Evolutionary conservation across 2,329 filamentous ascomycete genomes (phyloP), one percentile per base, ranked within the genome.

Genomic region (Microsporum canis): DNA sequence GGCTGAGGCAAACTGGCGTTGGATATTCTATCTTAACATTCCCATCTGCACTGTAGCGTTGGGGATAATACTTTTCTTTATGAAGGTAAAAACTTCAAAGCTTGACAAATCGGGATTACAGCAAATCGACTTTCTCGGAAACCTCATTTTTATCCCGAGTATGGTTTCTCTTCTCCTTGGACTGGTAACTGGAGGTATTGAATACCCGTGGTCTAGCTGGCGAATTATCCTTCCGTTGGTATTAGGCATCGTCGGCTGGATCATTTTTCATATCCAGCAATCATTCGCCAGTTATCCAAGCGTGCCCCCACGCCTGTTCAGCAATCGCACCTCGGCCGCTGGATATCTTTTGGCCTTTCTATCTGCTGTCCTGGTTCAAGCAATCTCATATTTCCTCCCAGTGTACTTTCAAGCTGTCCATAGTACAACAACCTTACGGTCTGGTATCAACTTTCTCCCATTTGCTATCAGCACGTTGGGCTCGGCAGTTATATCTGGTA

Each of bases 341-440:
- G 55, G 27, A n/a, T 57, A 34, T 23, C 29, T 34, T 3, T 36
- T 57, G n/a, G 36, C 55, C 5, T 57, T 57, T 34, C 12, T 57
- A 0, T 39, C 31, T 6, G 14, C 31, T 3, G 34, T 57, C 36
- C 55, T 57, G 12, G 31, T 36, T n/a, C 36, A 57, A 5, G 10
- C 17, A 23, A 31, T 57, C 17, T 66, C 63, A 56, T 60, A 67
- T 12, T 71, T 69, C 57, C 53, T 71, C 10, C 68, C 69, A 5
- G 67, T 70, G 47, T 71, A 74, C 65, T 78, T 78, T 66, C 77
- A 79, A 66, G 72, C 74, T 39, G 72, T 74, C 57, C 76, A 76
- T 65, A 68, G 71, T n/a, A 72, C 71, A 3, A 70, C 69, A 1
- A 71, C 76, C 10, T 70, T 74, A 45, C 66, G 68, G 8, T 72